Percentiles rank a stretch among this genome's conserved stretches.
These are phyloP conservation scores for Cercospora sesami DNA, from an alignment of 2,329 filamentous ascomycete genomes.

Conservation along the genomic window DNA sequence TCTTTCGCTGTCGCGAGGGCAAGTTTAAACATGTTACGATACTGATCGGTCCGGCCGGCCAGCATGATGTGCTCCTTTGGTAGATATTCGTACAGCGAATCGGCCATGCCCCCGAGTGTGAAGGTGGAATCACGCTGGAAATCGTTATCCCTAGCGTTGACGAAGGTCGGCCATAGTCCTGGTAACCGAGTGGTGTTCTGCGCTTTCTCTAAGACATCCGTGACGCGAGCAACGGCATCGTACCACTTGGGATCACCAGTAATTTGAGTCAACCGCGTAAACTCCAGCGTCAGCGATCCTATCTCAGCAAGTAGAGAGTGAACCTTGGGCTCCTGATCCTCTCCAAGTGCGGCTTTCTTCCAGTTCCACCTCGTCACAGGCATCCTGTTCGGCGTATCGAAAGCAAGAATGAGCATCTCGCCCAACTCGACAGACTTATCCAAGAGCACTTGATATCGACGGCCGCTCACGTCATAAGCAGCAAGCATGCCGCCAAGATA, in stretches of 20 bases:
- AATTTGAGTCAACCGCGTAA: constrained; percentile 64
- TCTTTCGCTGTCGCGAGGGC: constrained; percentile 52
- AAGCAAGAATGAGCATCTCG: constrained; percentile 64
- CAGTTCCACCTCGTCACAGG: constrained; percentile 61
- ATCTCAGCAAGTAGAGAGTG: constrained; percentile 52
- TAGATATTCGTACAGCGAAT: constrained; percentile 40
- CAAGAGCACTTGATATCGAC: constrained; percentile 50
- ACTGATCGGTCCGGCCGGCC: constrained; percentile 40
- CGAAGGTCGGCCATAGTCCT: constrained; percentile 61
- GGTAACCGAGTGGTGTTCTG: constrained; percentile 60
- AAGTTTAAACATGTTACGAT: constrained; percentile 49
- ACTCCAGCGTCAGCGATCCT: constrained; percentile 62
- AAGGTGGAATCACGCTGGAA: constrained; percentile 37
- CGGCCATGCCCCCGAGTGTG: constrained; percentile 41
- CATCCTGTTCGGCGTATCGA: constrained; percentile 69
- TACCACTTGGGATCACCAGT: constrained; percentile 63
- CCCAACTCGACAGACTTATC: constrained; percentile 64
- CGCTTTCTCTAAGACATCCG: constrained; percentile 55
- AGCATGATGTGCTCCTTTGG: constrained; percentile 36
- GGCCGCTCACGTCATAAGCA: constrained; percentile 66
- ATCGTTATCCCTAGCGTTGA: constrained; percentile 48
- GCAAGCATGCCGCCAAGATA: constrained; percentile 70
- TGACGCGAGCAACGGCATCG: constrained; percentile 61
- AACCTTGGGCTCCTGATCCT: constrained; percentile 36
- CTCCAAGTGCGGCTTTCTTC: constrained; percentile 42